Base-by-base conservation (phyloP, 768 basidiomycete species). In the Amanita pseudoporphyria region DNA sequence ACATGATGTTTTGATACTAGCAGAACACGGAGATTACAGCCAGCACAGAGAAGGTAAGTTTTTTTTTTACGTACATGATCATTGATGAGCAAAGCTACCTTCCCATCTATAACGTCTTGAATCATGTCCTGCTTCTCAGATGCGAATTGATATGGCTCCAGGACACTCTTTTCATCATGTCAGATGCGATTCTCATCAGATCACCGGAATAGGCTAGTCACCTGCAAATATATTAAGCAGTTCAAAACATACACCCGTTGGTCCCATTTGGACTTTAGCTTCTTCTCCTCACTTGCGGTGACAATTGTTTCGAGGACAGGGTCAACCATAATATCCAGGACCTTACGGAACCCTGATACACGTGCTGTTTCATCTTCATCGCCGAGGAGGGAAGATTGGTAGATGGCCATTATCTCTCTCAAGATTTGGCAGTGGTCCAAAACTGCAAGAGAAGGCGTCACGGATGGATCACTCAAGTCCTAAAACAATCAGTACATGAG, bases 331-430 rank as follows among this genome's bases (percentile, higher is more conserved):
- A 84, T 77, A 55, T 92, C 84, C 19, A 96, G 66, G 16, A 95
- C 82, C 28, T 77, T 76, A n/a, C 74, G 68, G 59, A 93, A 88
- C 2, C 71, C 71, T 5, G 70, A 61, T 22, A 56, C 62, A 46
- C 68, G 61, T 40, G 70, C 68, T 12, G 58, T 65, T 36, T 68
- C 62, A 36, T 74, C 68, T 52, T 80, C 77, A 26, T 82, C 79
- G 9, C 81, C 85, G 9, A 92, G 70, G 26, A 94, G 74, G 0
- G 93, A 93, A 0, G 87, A 85, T 30, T 88, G 81, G 62, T 95
- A 94, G 5, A 96, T 92, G 1, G 72, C 65, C 80, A 94, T 86
- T 54, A 96, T 81, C 62, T 97, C 92, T 10, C 87, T 82, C 7
- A 98, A 71, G 50, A 89, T 81, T 53, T 90, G 86, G 0, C 79